These are phyloP conservation scores for Xylariaceae sp. DNA, from an alignment of 2,329 filamentous ascomycete genomes.

Conservation along the genomic window DNA sequence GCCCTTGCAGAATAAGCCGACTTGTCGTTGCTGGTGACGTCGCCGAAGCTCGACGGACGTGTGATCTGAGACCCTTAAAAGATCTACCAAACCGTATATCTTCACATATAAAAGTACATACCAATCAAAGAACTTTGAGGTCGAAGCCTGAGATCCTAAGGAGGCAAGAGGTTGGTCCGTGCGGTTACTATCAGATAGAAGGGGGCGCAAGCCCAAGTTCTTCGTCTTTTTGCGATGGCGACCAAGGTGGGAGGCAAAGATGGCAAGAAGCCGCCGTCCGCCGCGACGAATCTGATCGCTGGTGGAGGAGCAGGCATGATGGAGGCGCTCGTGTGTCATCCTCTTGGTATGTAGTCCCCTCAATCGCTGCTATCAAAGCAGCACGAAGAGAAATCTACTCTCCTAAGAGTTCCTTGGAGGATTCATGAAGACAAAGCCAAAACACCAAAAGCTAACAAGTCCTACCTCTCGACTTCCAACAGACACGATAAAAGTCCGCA, in stretches of 20 bases:
- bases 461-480: constrained; percentile 3
- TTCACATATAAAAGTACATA: too few species aligned
- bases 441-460: background rate
- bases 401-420: too few species aligned
- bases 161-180: too few species aligned
- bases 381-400: background rate
- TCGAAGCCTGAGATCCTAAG: too few species aligned
- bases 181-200: too few species aligned
- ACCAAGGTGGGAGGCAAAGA: constrained; percentile 41
- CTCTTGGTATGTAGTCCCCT: constrained; percentile 62
- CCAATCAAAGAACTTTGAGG: too few species aligned
- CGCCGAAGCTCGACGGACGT: too few species aligned
- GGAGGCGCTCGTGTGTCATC: constrained; percentile 95
- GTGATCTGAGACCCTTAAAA: too few species aligned
- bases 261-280: constrained; percentile 75
- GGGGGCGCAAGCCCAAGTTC: constrained; percentile 21
- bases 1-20: too few species aligned
- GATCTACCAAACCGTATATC: too few species aligned
- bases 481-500: constrained; percentile 98
- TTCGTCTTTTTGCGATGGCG: constrained; percentile 31
- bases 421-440: background rate
- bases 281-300: constrained; percentile 87
- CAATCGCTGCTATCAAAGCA: constrained; percentile 6
- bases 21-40: too few species aligned
- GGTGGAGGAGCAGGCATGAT: constrained; percentile 98